Conservation (phyloP, 306 rosid species). For the Ceratonia siliqua region DNA sequence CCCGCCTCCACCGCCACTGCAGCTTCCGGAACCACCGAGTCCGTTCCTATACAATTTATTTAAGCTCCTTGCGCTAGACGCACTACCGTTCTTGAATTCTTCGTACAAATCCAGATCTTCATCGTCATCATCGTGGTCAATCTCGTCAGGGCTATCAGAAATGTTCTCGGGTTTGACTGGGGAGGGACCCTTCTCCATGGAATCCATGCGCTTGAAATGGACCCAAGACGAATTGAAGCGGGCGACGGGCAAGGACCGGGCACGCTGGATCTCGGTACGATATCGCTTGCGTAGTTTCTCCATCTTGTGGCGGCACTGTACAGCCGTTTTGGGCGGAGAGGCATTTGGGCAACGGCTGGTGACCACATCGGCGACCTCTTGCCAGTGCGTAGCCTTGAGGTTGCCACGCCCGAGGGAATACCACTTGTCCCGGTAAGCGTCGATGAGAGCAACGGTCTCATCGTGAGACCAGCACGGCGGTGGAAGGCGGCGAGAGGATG, state of each 20-base stretch:
- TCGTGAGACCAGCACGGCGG: slow-evolving; percentile 96
- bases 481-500: slow-evolving; percentile 69
- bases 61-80: slow-evolving; percentile 56
- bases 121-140: slow-evolving; percentile 52
- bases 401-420: slow-evolving; percentile 89
- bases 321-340: slow-evolving; percentile 79
- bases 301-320: slow-evolving; percentile 98
- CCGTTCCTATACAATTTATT: slow-evolving; percentile 65
- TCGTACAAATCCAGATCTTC: slow-evolving; percentile 63
- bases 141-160: slow-evolving; percentile 50
- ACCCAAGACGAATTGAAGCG: slow-evolving; percentile 76
- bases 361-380: slow-evolving; percentile 85
- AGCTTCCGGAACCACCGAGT: slow-evolving; percentile 22
- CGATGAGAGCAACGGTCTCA: slow-evolving; percentile 85
- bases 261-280: slow-evolving; percentile 87
- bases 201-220: slow-evolving; percentile 88
- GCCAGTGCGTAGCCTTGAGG: slow-evolving; percentile 94
- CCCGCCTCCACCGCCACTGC: slow-evolving; percentile 43
- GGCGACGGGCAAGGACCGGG: slow-evolving; percentile 60
- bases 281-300: slow-evolving; percentile 89
- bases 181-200: slow-evolving; percentile 84
- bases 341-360: slow-evolving; percentile 65
- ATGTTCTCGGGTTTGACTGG: slow-evolving; percentile 47
- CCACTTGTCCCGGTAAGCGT: slow-evolving; percentile 87
- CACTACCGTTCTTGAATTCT: slow-evolving; percentile 56